A percentile compares a stretch with the other conserved stretches of the same genome.
Evolutionary conservation across 192 early-diverging fungal genomes (phyloP).

Genomic region (Gigaspora rosea): DNA sequence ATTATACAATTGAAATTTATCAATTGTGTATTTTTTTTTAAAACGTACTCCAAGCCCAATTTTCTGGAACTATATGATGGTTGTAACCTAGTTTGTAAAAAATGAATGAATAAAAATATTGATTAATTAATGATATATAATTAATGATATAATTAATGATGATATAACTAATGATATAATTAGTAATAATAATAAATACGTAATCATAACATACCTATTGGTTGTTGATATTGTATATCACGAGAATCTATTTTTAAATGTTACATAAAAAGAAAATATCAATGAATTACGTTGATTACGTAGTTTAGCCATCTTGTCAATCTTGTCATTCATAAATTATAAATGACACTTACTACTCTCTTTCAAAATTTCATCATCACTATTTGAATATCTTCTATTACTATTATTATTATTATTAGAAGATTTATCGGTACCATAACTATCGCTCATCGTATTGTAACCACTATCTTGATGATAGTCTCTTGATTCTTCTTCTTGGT

Average conservation of each 20-base stretch:
- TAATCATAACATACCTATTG: neutral
- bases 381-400: neutral
- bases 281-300: too few relatives aligned
- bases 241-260: too few relatives aligned
- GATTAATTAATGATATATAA: neutral
- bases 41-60: slow-evolving; percentile 18
- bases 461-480: neutral
- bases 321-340: neutral
- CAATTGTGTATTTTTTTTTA: neutral
- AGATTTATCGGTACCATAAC: neutral
- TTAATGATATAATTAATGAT: neutral
- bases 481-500: neutral
- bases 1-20: too few relatives aligned
- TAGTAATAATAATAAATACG: too few relatives aligned
- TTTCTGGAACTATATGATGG: neutral
- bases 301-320: too few relatives aligned
- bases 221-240: too few relatives aligned
- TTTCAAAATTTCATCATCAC: neutral
- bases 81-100: too few relatives aligned
- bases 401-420: neutral
- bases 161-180: neutral
- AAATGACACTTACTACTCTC: neutral
- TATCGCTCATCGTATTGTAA: neutral
- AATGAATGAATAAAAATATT: too few relatives aligned
- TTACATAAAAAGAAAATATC: too few relatives aligned